Conservation (phyloP, 179 eudicot genomes). For the Spinacia oleracea region DNA sequence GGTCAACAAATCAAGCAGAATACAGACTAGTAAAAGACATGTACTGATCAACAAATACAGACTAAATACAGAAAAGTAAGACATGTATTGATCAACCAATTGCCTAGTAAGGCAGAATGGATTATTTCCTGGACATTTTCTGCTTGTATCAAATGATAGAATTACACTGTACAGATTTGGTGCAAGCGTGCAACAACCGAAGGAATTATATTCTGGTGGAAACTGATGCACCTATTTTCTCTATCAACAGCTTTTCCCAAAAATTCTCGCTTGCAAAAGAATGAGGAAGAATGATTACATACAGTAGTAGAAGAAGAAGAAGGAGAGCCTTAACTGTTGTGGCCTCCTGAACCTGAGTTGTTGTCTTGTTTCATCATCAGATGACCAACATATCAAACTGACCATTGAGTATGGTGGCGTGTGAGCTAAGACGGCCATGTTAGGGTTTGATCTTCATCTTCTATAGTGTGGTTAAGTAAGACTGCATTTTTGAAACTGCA, state of each 20-base stretch:
- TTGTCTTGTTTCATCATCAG: background rate
- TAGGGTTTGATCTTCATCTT: conserved; percentile 21
- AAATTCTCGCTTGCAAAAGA: conserved; percentile 13
- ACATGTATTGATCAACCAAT: background rate
- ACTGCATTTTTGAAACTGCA: conserved; percentile 40
- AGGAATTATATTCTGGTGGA: background rate
- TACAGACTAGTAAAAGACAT: background rate
- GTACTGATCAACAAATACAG: background rate
- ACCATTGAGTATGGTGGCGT: background rate
- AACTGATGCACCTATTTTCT: conserved; percentile 11
- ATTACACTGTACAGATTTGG: conserved; percentile 30
- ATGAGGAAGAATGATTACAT: conserved; percentile 21
- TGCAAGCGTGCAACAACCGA: conserved; percentile 16
- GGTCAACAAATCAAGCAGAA: background rate
- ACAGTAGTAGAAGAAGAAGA: conserved; percentile 9
- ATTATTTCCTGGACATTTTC: conserved; percentile 5
- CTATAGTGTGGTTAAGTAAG: conserved; percentile 12
- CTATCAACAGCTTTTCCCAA: background rate
- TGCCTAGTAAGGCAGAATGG: background rate
- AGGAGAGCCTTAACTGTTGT: background rate
- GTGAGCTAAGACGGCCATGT: background rate
- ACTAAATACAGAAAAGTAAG: background rate
- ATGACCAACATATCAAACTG: background rate
- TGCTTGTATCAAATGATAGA: conserved; percentile 1
- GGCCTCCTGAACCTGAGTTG: background rate